Evolutionary conservation across 495 filamentous ascomycete genomes (phyloP).

Genomic region (Xylaria sp.): DNA sequence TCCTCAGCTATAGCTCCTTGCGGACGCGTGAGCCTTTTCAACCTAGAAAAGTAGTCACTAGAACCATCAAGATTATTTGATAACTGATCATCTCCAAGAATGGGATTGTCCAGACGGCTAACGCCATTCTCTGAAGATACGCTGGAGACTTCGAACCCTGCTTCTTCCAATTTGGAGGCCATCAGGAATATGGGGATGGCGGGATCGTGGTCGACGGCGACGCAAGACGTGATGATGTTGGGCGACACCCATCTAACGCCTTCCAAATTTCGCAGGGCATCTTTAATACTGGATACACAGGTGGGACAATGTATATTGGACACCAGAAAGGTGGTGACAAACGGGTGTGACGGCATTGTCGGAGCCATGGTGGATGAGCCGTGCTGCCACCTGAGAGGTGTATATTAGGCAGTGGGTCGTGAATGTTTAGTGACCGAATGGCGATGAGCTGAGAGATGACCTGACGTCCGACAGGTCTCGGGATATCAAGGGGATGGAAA

Average conservation of each 20-base stretch:
- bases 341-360: conserved; percentile 27
- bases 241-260: conserved; percentile 59
- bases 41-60: conserved; percentile 27
- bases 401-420: conserved; percentile 20
- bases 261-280: conserved; percentile 49
- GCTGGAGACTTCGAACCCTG: conserved; percentile 55
- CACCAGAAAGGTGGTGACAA: conserved; percentile 56
- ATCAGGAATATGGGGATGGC: conserved; percentile 40
- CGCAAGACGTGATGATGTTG: conserved; percentile 61
- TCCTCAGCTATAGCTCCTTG: conserved; percentile 18
- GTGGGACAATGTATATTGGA: conserved; percentile 69
- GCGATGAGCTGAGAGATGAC: not conserved
- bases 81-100: conserved; percentile 23
- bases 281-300: conserved; percentile 63
- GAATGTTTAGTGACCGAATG: not conserved
- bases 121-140: conserved; percentile 47
- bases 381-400: conserved; percentile 20
- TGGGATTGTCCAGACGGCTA: conserved; percentile 23
- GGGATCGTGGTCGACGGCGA: conserved; percentile 35
- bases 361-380: conserved; percentile 34
- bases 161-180: conserved; percentile 49
- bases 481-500: not conserved
- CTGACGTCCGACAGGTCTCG: not conserved
- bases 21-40: conserved; percentile 26
- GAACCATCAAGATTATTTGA: conserved; percentile 24